Evolutionary conservation across 116 monocot species (phyloP), one percentile per base, ranked within the genome.

Genomic region (Posidonia oceanica): DNA sequence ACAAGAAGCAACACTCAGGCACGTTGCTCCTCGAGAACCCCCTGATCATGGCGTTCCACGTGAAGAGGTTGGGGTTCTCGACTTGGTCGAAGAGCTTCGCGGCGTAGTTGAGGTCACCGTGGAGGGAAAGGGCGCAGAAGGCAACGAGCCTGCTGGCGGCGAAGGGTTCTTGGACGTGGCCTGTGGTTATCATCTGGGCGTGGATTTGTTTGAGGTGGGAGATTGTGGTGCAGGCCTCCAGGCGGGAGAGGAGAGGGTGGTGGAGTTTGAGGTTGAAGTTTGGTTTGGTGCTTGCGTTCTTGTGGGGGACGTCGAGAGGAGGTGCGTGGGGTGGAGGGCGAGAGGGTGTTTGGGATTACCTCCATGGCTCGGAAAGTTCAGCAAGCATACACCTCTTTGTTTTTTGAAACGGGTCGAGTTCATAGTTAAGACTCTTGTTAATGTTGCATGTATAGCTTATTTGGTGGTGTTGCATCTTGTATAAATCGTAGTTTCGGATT

Each of bases 21-120:
- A 14, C n/a, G 6, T 38, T 54, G 54, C 72, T 64, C 54, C 17
- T 69, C 2, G 80, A 71, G 72, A 44, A 84, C 57, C 74, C 75
- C n/a, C 78, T 72, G 58, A 91, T 80, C 59, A 84, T 44, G 38
- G 84, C 82, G 80, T 80, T 78, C 79, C 79, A 89, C 36, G 77
- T 69, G 52, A 70, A 63, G 3, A 75, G 73, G 51, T 61, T 69
- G 54, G 14, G 69, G 54, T 23, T 3, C n/a, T 18, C 51, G 58
- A 68, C 36, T 39, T 76, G 69, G 52, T 18, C 23, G 64, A 81
- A 67, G 55, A 76, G 21, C 37, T 54, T 67, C 29, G 60, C 7
- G 55, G 76, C 72, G 52, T 72, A 76, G 55, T 54, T 11, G 68
- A 76, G 76, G 17, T 44, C 36, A 4, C 69, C 57, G n/a, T 73